Conservation (phyloP, 2,329 filamentous ascomycete species). For the Alternaria infectoria region DNA sequence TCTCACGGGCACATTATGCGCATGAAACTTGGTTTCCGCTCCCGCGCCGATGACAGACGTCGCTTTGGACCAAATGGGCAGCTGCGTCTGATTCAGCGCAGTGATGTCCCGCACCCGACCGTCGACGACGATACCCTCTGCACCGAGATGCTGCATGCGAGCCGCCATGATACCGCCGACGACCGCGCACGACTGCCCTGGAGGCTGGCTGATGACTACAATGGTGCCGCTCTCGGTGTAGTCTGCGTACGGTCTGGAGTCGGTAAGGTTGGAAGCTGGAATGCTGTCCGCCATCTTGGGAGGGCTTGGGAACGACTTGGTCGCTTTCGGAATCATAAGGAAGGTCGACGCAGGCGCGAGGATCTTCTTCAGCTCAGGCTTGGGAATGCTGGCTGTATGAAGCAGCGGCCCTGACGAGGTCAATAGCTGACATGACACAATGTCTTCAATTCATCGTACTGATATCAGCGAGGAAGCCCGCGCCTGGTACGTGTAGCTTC, state of each 20-base stretch:
- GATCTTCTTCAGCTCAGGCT: conserved; percentile 30
- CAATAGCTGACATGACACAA: neutral
- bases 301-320: conserved; percentile 47
- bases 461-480: conserved; percentile 71
- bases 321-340: conserved; percentile 66
- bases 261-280: conserved; percentile 34
- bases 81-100: conserved; percentile 61
- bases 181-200: conserved; percentile 70
- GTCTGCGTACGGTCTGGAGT: conserved; percentile 70
- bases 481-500: conserved; percentile 69
- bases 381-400: conserved; percentile 25
- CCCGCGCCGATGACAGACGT: conserved; percentile 65
- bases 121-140: conserved; percentile 68
- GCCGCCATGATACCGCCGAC: conserved; percentile 79
- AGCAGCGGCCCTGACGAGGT: conserved; percentile 32
- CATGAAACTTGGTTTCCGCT: conserved; percentile 63
- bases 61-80: conserved; percentile 66
- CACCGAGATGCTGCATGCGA: conserved; percentile 68
- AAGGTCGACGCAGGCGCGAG: conserved; percentile 67
- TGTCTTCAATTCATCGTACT: conserved; percentile 50
- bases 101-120: conserved; percentile 71
- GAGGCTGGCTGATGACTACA: conserved; percentile 70
- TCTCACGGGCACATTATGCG: conserved; percentile 51
- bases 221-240: conserved; percentile 65
- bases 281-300: conserved; percentile 43